Evolutionary conservation across 139 green algal species (phyloP).

Genomic region (Gonium pectorale): DNA sequence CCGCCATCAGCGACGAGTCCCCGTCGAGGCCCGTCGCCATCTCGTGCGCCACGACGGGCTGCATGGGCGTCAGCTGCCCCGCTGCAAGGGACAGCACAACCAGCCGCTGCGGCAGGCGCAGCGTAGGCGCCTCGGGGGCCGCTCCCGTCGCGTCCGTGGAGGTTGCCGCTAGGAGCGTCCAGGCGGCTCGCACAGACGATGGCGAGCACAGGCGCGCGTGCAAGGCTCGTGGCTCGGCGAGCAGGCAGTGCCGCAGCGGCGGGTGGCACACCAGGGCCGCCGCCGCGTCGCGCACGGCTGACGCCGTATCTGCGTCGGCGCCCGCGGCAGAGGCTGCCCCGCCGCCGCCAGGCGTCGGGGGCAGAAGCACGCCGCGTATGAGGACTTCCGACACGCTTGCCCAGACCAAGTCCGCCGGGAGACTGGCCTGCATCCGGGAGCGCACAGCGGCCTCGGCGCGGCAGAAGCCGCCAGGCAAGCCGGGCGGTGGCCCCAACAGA

Average conservation of each 20-base stretch:
- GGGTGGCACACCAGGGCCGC: constrained; percentile 18
- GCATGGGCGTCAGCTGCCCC: constrained; percentile 12
- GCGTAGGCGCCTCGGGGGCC: background rate
- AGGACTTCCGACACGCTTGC: constrained; percentile 1
- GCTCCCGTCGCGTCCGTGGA: background rate
- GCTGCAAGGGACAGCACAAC: constrained; percentile 14
- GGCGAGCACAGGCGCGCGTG: constrained; percentile 17
- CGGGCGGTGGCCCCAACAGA: constrained; percentile 24
- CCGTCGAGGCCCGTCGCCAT: background rate
- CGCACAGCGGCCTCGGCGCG: constrained; percentile 14
- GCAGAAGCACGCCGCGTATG: background rate
- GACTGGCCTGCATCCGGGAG: background rate
- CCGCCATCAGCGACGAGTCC: constrained; percentile 13
- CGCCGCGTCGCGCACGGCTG: background rate
- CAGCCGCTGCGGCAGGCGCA: constrained; percentile 39
- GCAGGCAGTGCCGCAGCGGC: constrained; percentile 20
- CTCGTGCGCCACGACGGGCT: constrained; percentile 13
- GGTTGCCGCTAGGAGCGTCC: background rate
- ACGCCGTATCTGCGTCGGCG: background rate
- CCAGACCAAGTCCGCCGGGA: constrained; percentile 30
- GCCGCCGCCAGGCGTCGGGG: background rate
- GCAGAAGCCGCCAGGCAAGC: constrained; percentile 8
- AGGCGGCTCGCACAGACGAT: background rate
- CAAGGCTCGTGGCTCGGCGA: constrained; percentile 9
- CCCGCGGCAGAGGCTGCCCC: background rate